These are phyloP conservation scores for Colletotrichum sp. DNA, from an alignment of 2,329 filamentous ascomycete species.

Conservation along the genomic window DNA sequence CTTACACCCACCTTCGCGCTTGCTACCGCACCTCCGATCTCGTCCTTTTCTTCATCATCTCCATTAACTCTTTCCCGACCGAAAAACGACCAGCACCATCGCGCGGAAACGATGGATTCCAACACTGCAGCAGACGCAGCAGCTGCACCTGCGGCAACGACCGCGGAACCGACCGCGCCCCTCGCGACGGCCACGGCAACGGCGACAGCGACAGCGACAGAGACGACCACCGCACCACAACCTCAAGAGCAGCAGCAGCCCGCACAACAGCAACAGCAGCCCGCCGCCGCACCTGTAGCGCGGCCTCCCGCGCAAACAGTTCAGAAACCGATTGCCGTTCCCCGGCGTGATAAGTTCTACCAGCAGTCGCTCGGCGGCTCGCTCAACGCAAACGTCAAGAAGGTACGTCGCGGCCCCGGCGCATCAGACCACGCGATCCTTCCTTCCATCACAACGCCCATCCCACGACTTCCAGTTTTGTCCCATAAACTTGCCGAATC, in stretches of 20 bases:
- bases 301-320: constrained; percentile 15
- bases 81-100: not conserved
- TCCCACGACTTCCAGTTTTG: not conserved
- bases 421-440: constrained; percentile 18
- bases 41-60: not conserved
- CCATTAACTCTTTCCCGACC: not conserved
- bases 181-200: not conserved
- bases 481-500: not conserved
- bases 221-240: not conserved
- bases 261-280: not conserved
- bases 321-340: constrained; percentile 21
- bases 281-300: not conserved
- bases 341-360: constrained; percentile 59
- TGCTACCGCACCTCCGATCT: not conserved
- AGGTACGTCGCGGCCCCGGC: constrained; percentile 54
- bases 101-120: constrained; percentile 7
- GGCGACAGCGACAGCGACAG: not conserved
- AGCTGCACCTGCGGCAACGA: constrained; percentile 4
- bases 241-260: not conserved
- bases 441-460: not conserved
- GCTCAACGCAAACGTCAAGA: constrained; percentile 70
- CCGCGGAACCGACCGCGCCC: constrained; percentile 1
- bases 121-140: constrained; percentile 1
- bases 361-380: constrained; percentile 70
- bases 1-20: not conserved